Evolutionary conservation across 2,329 filamentous ascomycete species (phyloP).

Genomic region (Akanthomyces muscarius): DNA sequence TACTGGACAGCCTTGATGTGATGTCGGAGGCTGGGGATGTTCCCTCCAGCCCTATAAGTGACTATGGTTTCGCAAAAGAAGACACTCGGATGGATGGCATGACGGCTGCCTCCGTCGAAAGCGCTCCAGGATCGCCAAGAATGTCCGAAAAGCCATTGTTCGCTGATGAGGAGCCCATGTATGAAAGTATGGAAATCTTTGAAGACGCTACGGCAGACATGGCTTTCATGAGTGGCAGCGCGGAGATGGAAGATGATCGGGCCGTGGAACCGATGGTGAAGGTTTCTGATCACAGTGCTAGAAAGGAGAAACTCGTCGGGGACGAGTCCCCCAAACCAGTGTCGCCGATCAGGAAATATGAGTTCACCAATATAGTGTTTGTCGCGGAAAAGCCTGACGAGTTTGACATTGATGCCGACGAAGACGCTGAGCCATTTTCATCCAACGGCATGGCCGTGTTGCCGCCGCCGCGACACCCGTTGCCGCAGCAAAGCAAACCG

Average conservation of each 20-base stretch:
- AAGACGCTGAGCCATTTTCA: not conserved
- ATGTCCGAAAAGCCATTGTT: not conserved
- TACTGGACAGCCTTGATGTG: slow-evolving; percentile 9
- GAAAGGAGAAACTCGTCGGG: not conserved
- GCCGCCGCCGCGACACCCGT: not conserved
- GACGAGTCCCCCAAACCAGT: not conserved
- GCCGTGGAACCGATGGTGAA: not conserved
- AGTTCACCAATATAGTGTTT: not conserved
- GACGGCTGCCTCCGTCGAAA: not conserved
- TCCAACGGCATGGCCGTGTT: not conserved
- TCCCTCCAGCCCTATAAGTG: not conserved
- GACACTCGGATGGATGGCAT: not conserved
- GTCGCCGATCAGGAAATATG: not conserved
- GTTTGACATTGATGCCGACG: not conserved
- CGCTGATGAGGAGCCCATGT: not conserved
- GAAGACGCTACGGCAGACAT: not conserved
- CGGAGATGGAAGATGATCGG: not conserved
- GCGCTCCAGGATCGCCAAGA: not conserved
- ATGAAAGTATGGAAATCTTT: slow-evolving; percentile 2
- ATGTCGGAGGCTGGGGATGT: slow-evolving; percentile 4
- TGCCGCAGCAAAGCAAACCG: not conserved
- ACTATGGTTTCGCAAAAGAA: not conserved
- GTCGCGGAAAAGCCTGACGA: not conserved
- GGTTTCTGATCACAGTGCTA: not conserved
- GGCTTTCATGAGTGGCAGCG: not conserved